Evolutionary conservation across 1,139 yeast genomes (phyloP), one percentile per base, ranked within the genome.

Genomic region (Geotrichum australiense): DNA sequence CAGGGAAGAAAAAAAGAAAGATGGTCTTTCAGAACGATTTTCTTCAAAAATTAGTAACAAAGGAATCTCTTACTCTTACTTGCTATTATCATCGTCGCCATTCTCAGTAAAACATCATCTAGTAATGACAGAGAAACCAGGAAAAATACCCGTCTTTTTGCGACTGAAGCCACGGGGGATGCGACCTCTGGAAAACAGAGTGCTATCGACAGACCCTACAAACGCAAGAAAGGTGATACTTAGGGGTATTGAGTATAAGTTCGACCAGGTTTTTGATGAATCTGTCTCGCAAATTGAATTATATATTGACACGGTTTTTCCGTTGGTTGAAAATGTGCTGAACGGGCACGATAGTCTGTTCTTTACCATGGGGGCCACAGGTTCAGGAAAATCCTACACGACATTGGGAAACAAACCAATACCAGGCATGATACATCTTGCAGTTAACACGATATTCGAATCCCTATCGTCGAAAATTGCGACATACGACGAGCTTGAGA

Each of bases 311-410:
- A 50, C 61, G 5, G 59, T 66, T 1, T 35, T 50, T 18, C 60
- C 62, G 5, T 42, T 61, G 34, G 64, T 62, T 2, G 51, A 54
- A 16, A 54, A 58, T 26, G 52, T 59, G 4, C 49, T 66, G 7
- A 55, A 54, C 5, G 65, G 63, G 6, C 57, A 49, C 4, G 76
- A 72, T 49, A 62, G 69, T 18, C 54, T 69, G 11, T 51, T 72
- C 21, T 68, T 73, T 49, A 64, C 75, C 0, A 53, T 73, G 52
- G 78, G 78, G 0, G 72, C 78, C 20, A 68, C 76, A 0, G 72
- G 71, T 26, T 65, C 73, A 10, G 77, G 77, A 4, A 72, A 73
- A 29, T 52, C 63, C 3, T 56, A 56, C 39, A 58, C 65, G 1
- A 51, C 57, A 15, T 49, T 55, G 10, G 64, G 65, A 5, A 28